These are phyloP conservation scores for Mesembryanthemum crystallinum DNA, from an alignment of 148 eudicot genomes.

Conservation along the genomic window DNA sequence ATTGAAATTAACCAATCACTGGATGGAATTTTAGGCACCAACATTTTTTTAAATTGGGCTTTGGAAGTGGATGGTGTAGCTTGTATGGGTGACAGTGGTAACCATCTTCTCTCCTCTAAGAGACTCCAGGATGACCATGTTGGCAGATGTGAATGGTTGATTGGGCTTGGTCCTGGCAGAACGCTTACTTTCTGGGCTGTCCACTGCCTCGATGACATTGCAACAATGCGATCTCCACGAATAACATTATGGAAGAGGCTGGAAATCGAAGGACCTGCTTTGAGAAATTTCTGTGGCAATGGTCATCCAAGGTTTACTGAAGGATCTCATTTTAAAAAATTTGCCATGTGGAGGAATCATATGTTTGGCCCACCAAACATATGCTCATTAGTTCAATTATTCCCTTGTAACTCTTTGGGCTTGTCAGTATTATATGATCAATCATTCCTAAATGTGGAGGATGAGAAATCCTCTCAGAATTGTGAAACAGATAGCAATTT, in stretches of 20 bases:
- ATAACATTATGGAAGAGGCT: conserved; percentile 73
- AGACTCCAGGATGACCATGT: conserved; percentile 43
- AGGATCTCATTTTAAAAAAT: conserved; percentile 44
- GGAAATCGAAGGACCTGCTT: conserved; percentile 38
- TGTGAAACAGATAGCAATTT: conserved; percentile 33
- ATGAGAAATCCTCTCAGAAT: conserved; percentile 22
- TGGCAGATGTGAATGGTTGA: conserved; percentile 88
- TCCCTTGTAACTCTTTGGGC: conserved; percentile 50
- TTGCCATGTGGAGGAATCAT: conserved; percentile 54
- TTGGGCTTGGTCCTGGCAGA: conserved; percentile 72
- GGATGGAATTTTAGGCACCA: conserved; percentile 64
- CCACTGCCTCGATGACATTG: conserved; percentile 88
- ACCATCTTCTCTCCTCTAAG: conserved; percentile 35
- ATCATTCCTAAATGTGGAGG: conserved; percentile 31
- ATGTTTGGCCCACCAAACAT: conserved; percentile 62
- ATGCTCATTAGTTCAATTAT: conserved; percentile 63
- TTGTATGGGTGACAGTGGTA: conserved; percentile 33
- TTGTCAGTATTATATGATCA: conserved; percentile 49
- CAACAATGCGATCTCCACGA: conserved; percentile 78
- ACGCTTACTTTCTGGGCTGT: conserved; percentile 73
- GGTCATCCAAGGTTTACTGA: conserved; percentile 7
- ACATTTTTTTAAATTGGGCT: conserved; percentile 76
- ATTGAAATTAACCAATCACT: conserved; percentile 73
- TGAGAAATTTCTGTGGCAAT: conserved; percentile 17
- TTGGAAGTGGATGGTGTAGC: conserved; percentile 53